These are phyloP conservation scores for Lolium rigidum DNA, from an alignment of 176 grass and related monocot genomes.

Conservation along the genomic window DNA sequence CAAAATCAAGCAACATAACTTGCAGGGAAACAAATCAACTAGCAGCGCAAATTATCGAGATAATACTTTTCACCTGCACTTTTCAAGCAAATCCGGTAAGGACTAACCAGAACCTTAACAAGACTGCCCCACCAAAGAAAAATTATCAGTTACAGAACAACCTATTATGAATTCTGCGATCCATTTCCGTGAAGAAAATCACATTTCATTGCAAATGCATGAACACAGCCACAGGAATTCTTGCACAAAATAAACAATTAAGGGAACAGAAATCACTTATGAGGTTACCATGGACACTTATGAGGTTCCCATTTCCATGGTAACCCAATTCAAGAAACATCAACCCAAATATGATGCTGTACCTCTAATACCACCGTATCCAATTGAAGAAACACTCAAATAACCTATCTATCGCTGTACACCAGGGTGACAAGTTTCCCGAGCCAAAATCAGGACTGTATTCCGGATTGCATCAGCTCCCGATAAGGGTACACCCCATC, in stretches of 20 bases:
- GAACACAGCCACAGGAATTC: neutral
- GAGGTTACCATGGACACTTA: too few relatives aligned
- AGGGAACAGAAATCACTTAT: neutral
- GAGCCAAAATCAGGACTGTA: too few relatives aligned
- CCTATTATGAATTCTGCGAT: neutral
- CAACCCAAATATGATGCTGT: neutral
- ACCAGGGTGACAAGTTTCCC: neutral
- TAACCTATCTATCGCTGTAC: neutral
- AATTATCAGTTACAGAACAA: conserved; percentile 14
- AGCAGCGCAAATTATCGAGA: neutral
- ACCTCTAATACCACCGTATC: neutral
- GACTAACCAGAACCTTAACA: neutral
- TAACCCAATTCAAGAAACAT: conserved; percentile 22
- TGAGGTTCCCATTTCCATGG: conserved; percentile 9
- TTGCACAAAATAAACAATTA: conserved; percentile 17
- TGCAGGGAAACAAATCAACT: neutral
- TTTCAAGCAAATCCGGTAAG: neutral
- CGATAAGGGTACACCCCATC: too few relatives aligned
- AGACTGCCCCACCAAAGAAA: neutral
- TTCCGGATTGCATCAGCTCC: too few relatives aligned
- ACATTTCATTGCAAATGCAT: neutral
- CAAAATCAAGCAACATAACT: neutral
- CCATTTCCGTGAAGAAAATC: neutral
- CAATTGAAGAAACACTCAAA: conserved; percentile 3
- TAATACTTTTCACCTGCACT: neutral